Conservation (phyloP, 2,329 filamentous ascomycete species). For the Trichoderma arundinaceum region DNA sequence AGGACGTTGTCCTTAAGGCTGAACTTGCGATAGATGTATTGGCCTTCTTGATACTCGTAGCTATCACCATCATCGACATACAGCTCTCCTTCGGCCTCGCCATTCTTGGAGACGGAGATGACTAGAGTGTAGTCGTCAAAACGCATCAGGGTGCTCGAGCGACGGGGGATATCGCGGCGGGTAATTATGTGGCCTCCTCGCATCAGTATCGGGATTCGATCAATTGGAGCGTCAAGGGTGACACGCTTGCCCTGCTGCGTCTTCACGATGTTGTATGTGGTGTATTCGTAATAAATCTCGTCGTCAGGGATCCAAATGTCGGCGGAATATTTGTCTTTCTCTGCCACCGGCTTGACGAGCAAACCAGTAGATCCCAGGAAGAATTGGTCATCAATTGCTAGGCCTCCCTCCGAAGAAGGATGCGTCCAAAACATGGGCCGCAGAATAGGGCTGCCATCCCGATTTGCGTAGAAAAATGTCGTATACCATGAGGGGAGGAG, state of each 20-base stretch:
- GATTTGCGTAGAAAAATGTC: slow-evolving; percentile 87
- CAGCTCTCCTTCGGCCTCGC: slow-evolving; percentile 73
- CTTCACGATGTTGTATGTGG: slow-evolving; percentile 76
- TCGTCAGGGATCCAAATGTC: slow-evolving; percentile 88
- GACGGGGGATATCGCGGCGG: slow-evolving; percentile 83
- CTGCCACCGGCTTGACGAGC: slow-evolving; percentile 88
- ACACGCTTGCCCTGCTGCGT: slow-evolving; percentile 72
- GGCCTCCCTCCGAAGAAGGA: slow-evolving; percentile 83
- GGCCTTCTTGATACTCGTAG: slow-evolving; percentile 84
- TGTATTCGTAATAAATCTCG: slow-evolving; percentile 94
- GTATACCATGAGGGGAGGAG: slow-evolving; percentile 96
- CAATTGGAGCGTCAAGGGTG: slow-evolving; percentile 76
- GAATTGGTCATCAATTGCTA: slow-evolving; percentile 88
- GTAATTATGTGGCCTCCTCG: slow-evolving; percentile 91
- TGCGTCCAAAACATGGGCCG: slow-evolving; percentile 93
- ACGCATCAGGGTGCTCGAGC: slow-evolving; percentile 86
- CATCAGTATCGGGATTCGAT: slow-evolving; percentile 89
- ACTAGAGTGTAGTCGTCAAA: slow-evolving; percentile 96
- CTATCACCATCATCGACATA: slow-evolving; percentile 95
- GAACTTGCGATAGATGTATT: slow-evolving; percentile 87
- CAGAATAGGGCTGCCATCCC: slow-evolving; percentile 83
- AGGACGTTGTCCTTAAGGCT: slow-evolving; percentile 66
- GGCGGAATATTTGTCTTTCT: slow-evolving; percentile 72
- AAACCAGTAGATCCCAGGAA: slow-evolving; percentile 89
- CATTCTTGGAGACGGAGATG: slow-evolving; percentile 66